These are phyloP conservation scores for Aotearoamyces nothofagi DNA, from an alignment of 2,329 filamentous ascomycete genomes.

Conservation along the genomic window DNA sequence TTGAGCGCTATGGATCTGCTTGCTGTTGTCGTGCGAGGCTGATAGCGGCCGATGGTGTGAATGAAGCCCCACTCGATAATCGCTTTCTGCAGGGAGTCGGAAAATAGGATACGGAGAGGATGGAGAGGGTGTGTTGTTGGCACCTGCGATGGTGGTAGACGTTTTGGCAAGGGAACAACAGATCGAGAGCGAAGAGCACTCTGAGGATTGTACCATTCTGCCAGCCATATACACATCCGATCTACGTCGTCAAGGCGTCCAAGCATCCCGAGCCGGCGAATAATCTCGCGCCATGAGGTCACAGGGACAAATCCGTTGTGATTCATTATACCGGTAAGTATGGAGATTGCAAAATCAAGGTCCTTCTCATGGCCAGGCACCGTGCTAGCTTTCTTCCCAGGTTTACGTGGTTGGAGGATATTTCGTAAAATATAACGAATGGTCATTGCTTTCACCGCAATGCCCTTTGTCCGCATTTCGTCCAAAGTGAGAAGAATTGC, in stretches of 20 bases:
- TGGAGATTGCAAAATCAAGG: slow-evolving; percentile 23
- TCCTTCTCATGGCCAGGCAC: slow-evolving; percentile 15
- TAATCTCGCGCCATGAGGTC: slow-evolving; percentile 37
- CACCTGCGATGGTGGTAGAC: slow-evolving; percentile 6
- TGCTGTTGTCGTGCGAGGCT: neutral
- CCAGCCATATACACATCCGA: slow-evolving; percentile 33
- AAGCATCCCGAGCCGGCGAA: slow-evolving; percentile 43
- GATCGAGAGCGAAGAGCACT: slow-evolving; percentile 6
- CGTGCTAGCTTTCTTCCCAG: slow-evolving; percentile 9
- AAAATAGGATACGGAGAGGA: slow-evolving; percentile 26
- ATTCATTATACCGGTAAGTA: slow-evolving; percentile 30
- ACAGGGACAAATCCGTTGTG: slow-evolving; percentile 25
- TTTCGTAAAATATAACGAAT: slow-evolving; percentile 25
- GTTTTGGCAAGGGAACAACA: slow-evolving; percentile 2
- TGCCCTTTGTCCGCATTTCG: slow-evolving; percentile 30
- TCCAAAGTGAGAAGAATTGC: slow-evolving; percentile 17
- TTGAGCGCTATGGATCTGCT: neutral
- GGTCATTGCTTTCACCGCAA: slow-evolving; percentile 26
- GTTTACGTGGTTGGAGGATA: slow-evolving; percentile 23
- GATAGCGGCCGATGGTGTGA: slow-evolving; percentile 5
- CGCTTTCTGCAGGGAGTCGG: slow-evolving; percentile 25
- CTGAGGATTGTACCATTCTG: slow-evolving; percentile 21
- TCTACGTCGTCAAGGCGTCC: slow-evolving; percentile 33
- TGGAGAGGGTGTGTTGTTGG: slow-evolving; percentile 12
- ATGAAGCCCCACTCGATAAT: slow-evolving; percentile 34